phyloP scores from a whole-genome alignment of 139 green algal species.

The Chlorella sp. region DNA sequence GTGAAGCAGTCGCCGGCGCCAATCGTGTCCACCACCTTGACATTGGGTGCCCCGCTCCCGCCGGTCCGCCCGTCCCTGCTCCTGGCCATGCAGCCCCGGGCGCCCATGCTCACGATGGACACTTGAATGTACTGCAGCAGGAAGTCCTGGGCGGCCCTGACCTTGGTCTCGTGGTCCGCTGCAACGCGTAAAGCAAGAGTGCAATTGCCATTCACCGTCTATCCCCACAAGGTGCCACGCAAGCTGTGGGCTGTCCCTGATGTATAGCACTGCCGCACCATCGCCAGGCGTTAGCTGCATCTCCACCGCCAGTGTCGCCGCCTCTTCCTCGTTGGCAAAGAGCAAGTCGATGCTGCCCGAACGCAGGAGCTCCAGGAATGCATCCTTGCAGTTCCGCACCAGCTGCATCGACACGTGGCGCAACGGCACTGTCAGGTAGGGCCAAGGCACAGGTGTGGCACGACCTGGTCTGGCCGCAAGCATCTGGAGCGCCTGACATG shows the following conservation, averaged over 20 bases:
- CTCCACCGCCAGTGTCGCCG: constrained; percentile 39
- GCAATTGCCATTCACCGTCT: too few species aligned
- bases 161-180: not conserved
- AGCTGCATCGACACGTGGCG: constrained; percentile 24
- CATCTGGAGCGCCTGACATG: too few species aligned
- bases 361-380: constrained; percentile 37
- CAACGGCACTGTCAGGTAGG: too few species aligned
- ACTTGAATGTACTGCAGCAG: constrained; percentile 27
- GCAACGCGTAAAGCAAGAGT: too few species aligned
- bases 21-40: constrained; percentile 69
- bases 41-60: constrained; percentile 12
- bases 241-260: too few species aligned
- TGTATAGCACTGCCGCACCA: too few species aligned
- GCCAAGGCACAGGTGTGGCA: too few species aligned
- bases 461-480: not conserved
- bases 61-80: constrained; percentile 12
- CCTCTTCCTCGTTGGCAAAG: constrained; percentile 85
- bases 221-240: too few species aligned
- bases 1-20: constrained; percentile 73
- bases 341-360: constrained; percentile 65
- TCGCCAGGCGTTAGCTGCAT: constrained; percentile 11
- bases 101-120: constrained; percentile 57
- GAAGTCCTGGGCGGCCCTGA: constrained; percentile 30
- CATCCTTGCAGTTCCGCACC: constrained; percentile 38
- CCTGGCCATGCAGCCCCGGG: constrained; percentile 47